Evolutionary conservation across 192 early-diverging fungal genomes (phyloP).

Genomic region (Diversispora epigaea): DNA sequence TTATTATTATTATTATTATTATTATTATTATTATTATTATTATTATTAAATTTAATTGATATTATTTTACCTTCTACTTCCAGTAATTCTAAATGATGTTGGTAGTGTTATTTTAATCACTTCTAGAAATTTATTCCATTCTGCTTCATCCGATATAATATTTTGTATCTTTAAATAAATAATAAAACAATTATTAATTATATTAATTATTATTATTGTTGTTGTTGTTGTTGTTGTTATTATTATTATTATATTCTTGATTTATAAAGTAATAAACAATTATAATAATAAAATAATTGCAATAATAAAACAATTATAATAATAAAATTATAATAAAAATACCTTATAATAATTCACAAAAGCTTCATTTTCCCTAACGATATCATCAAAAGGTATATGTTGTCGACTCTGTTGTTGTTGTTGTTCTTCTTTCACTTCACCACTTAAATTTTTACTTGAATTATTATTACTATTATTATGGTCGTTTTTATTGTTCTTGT

Average conservation of each 20-base stretch:
- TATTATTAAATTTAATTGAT: background rate
- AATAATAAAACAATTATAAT: background rate
- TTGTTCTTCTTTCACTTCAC: no score
- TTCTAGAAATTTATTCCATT: constrained; percentile 77
- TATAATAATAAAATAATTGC: background rate
- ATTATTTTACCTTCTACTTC: constrained; percentile 65
- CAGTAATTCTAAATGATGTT: constrained; percentile 92
- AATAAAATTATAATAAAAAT: background rate
- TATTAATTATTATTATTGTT: background rate
- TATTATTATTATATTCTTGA: background rate
- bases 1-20: background rate
- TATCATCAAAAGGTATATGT: background rate
- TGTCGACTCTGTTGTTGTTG: no score
- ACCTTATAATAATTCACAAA: constrained; percentile 28
- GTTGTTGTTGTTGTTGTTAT: no score
- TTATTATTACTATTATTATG: no score
- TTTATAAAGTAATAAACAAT: background rate
- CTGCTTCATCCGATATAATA: constrained; percentile 70
- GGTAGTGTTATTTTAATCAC: constrained; percentile 74
- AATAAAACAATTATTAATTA: background rate
- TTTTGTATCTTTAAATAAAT: constrained; percentile 58
- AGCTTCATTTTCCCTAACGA: constrained; percentile 6
- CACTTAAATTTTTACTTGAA: no score
- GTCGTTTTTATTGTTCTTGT: no score
- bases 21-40: background rate